Percentiles rank a stretch among this genome's conserved stretches.
phyloP scores from a whole-genome alignment of 495 filamentous ascomycete species.

The Polyplosphaeria fusca region DNA sequence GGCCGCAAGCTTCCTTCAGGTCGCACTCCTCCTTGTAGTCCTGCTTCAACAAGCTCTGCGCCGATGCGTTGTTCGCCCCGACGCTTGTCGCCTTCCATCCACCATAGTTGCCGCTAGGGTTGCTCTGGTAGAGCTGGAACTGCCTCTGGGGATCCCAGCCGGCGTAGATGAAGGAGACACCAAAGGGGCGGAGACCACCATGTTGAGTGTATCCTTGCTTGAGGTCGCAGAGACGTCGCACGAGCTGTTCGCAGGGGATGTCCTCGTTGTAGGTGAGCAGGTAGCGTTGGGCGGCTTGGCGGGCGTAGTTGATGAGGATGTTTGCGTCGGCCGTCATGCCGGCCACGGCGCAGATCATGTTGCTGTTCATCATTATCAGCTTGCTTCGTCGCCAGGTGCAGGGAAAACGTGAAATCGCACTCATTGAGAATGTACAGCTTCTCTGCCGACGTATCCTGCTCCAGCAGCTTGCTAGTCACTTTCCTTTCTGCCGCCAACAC shows the following conservation, averaged over 20 bases:
- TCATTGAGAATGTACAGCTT: constrained; percentile 99
- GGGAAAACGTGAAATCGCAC: constrained; percentile 50
- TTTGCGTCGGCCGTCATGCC: constrained; percentile 99
- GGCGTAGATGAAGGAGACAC: constrained; percentile 99
- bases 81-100: constrained; percentile 99
- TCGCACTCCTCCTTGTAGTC: constrained; percentile 98
- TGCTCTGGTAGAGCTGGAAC: constrained; percentile 99
- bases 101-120: constrained; percentile 98
- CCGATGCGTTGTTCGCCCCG: constrained; percentile 95
- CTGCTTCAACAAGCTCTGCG: constrained; percentile 96
- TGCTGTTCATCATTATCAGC: constrained; percentile 53
- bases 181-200: constrained; percentile 94
- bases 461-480: constrained; percentile 97
- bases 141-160: constrained; percentile 92
- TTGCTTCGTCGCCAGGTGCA: constrained; percentile 1
- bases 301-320: constrained; percentile 99
- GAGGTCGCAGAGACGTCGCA: constrained; percentile 91
- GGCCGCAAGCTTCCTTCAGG: constrained; percentile 91
- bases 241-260: constrained; percentile 98
- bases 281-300: constrained; percentile 92
- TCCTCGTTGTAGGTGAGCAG: constrained; percentile 99
- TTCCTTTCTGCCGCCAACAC: constrained; percentile 98
- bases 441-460: constrained; percentile 98
- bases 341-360: constrained; percentile 99
- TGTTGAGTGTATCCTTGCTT: constrained; percentile 99